Conservation (phyloP, 2,329 filamentous ascomycete species). For the Talaromyces verruculosus region DNA sequence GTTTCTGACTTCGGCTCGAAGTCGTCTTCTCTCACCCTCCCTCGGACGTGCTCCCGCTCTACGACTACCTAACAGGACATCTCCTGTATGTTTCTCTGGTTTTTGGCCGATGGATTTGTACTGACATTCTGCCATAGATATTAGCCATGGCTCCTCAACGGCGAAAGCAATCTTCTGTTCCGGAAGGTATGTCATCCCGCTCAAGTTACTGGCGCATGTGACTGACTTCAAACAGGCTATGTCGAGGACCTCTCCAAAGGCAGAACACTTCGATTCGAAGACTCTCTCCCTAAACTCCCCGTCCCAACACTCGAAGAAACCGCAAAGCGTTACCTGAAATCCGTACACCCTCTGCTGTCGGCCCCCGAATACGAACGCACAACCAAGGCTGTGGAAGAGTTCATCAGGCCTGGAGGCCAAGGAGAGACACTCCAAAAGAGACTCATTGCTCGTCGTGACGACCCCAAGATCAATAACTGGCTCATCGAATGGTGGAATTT, state of each 20-base stretch:
- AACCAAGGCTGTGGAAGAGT: slow-evolving; percentile 81
- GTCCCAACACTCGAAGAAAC: slow-evolving; percentile 66
- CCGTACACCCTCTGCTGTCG: slow-evolving; percentile 63
- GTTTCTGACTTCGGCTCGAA: slow-evolving; percentile 46
- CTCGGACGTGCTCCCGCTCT: slow-evolving; percentile 42
- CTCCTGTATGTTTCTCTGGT: slow-evolving; percentile 13
- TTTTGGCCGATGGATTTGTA: not conserved
- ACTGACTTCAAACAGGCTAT: slow-evolving; percentile 52
- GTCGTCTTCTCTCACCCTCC: slow-evolving; percentile 41
- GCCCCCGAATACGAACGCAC: slow-evolving; percentile 60
- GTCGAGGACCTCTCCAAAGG: slow-evolving; percentile 64
- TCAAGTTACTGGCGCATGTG: not conserved
- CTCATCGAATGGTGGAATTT: slow-evolving; percentile 98
- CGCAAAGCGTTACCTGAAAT: slow-evolving; percentile 64
- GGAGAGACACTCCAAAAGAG: slow-evolving; percentile 86
- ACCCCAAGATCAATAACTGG: slow-evolving; percentile 88
- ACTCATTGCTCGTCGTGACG: slow-evolving; percentile 73
- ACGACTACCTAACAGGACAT: slow-evolving; percentile 34
- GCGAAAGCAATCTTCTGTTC: slow-evolving; percentile 47
- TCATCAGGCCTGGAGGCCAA: slow-evolving; percentile 80
- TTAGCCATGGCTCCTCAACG: slow-evolving; percentile 41
- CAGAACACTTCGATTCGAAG: slow-evolving; percentile 65
- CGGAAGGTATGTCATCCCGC: slow-evolving; percentile 42
- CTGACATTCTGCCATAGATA: slow-evolving; percentile 29
- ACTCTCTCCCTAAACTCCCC: slow-evolving; percentile 62